Base-by-base conservation (phyloP, 2,329 filamentous ascomycete species). In the Stylonectria norvegica region DNA sequence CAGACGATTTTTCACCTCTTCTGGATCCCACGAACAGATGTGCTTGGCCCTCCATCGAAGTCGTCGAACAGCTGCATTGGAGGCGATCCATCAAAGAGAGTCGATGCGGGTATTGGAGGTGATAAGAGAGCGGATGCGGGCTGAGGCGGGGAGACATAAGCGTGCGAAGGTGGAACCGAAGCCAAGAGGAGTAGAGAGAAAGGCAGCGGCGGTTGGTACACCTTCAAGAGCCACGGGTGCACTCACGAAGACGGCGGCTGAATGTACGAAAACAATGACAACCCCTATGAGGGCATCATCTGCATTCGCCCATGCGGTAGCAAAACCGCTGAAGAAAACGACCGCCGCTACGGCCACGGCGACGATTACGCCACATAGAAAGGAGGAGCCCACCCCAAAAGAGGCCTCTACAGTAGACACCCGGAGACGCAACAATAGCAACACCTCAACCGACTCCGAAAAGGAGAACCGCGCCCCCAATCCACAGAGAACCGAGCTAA, bases 1-100 rank as follows among this genome's bases (percentile, higher is more conserved):
- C 1, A 48, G 36, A 38, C 61, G 62, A 10, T 68, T 67, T 51
- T 67, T 68, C 41, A 67, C 64, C 2, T 53, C 62, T 3, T 67
- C 64, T 0, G 64, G 65, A 8, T 61, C 59, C 2, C 56, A 59
- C 16, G 64, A 67, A 41, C 49, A 57, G 25, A 45, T 64, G 28
- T 59, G 59, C 2, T 54, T 67, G 1, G 63, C 63, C 4, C 37
- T 66, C 2, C 58, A 63, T 9, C 60, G 60, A 15, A 67, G 65
- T 36, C 57, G 59, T 4, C 61, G 62, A 19, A 59, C 55, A 18
- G 63, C 62, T 4, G 62, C 56, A 2, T 47, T 59, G 1, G 57
- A 66, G 18, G 46, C 56, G 20, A 35, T 60, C 5, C 58, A 58
- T 10, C 50, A 55, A 5, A 47, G 48, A 4, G 56, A 63, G n/a